A percentile compares a stretch with the other conserved stretches of the same genome.
Conservation (phyloP, 2,329 filamentous ascomycete genomes). For the Sarocladium strictum region DNA sequence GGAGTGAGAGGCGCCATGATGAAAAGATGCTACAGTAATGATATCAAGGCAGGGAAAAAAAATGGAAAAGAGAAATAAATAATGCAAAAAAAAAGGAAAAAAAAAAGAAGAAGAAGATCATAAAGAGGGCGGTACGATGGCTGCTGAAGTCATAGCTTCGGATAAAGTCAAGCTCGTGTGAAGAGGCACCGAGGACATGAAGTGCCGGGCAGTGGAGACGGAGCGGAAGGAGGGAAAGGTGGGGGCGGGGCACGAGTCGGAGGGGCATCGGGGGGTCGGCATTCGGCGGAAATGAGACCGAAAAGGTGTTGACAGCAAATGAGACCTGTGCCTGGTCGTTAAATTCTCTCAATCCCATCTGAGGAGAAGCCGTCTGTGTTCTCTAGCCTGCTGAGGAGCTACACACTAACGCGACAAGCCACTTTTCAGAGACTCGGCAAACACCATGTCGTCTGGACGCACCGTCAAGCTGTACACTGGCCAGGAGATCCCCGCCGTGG, state of each 20-base stretch:
- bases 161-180: not conserved
- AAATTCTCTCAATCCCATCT: not conserved
- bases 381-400: no score
- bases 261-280: not conserved
- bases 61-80: not conserved
- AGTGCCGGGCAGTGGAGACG: not conserved
- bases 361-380: no score
- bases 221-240: not conserved
- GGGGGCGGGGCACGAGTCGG: constrained; percentile 1
- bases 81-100: not conserved
- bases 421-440: no score
- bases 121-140: not conserved
- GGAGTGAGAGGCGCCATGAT: constrained; percentile 19
- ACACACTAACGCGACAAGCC: not conserved
- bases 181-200: not conserved
- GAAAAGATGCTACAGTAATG: not conserved
- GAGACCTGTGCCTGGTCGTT: not conserved
- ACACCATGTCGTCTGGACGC: constrained; percentile 18
- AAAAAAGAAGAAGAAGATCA: not conserved
- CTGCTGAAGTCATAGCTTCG: not conserved
- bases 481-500: constrained; percentile 25
- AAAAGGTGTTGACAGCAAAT: not conserved
- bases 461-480: constrained; percentile 26
- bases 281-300: constrained; percentile 6
- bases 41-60: not conserved